Evolutionary conservation across 768 basidiomycete species (phyloP).

Genomic region (Tulasnella sp.): DNA sequence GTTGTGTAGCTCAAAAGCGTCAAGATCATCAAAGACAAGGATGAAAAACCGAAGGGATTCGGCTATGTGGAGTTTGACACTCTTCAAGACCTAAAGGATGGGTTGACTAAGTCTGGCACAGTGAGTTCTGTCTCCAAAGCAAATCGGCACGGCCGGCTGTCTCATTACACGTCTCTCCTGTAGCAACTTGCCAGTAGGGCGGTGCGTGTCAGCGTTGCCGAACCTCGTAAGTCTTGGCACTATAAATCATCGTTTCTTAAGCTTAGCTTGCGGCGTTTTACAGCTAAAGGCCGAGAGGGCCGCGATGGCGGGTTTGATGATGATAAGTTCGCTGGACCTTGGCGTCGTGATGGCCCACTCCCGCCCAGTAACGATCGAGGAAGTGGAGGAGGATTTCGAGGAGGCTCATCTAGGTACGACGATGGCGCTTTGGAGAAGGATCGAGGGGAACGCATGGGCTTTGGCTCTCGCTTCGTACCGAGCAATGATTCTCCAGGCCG

Average conservation of each 20-base stretch:
- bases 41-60: conserved; percentile 95
- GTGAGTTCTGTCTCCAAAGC: conserved; percentile 33
- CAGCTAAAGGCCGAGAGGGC: conserved; percentile 58
- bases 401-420: conserved; percentile 2
- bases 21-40: conserved; percentile 87
- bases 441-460: conserved; percentile 19
- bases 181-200: conserved; percentile 67
- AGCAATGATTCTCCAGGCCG: conserved; percentile 19
- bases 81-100: conserved; percentile 75
- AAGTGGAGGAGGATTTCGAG: conserved; percentile 12
- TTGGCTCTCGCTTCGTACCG: conserved; percentile 20
- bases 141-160: neutral
- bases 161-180: neutral
- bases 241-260: neutral
- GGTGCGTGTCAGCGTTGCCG: conserved; percentile 88
- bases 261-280: neutral
- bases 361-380: conserved; percentile 31
- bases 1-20: conserved; percentile 56
- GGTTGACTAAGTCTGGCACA: conserved; percentile 54
- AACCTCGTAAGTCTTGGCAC: conserved; percentile 64
- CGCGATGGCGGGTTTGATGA: conserved; percentile 44
- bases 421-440: conserved; percentile 18
- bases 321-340: conserved; percentile 58
- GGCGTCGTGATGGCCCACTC: conserved; percentile 82
- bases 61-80: conserved; percentile 95